Evolutionary conservation across 164 flowering plant species (phyloP).

Genomic region (Liriodendron chinense): DNA sequence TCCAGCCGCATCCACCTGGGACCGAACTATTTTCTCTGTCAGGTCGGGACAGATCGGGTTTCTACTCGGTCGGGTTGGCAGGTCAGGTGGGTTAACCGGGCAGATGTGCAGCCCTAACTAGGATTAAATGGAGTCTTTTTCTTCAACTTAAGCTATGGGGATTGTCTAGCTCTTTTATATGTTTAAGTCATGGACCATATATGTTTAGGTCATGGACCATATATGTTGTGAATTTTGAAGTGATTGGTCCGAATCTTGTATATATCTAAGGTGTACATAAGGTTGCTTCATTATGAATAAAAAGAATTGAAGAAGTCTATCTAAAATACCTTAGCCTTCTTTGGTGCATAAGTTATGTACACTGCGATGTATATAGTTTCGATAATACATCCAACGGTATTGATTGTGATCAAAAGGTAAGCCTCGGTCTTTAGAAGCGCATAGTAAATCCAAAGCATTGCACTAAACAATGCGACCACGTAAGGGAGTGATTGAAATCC

Average conservation of each 20-base stretch:
- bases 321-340: constrained; percentile 34
- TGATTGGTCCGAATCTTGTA: too few species aligned
- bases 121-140: too few species aligned
- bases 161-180: neutral
- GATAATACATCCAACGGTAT: constrained; percentile 39
- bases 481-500: constrained; percentile 60
- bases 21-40: too few species aligned
- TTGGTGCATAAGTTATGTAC: constrained; percentile 40
- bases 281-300: neutral
- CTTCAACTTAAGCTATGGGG: neutral
- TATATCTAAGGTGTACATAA: neutral
- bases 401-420: constrained; percentile 50
- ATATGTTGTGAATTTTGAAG: neutral
- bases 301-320: neutral
- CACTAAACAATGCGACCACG: constrained; percentile 49
- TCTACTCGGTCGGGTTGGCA: too few species aligned
- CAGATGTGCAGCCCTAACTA: too few species aligned
- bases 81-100: too few species aligned
- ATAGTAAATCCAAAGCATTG: constrained; percentile 63
- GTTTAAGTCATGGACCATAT: neutral
- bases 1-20: too few species aligned
- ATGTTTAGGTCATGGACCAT: neutral
- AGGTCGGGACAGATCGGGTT: too few species aligned
- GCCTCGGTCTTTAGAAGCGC: constrained; percentile 39
- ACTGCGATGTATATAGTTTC: constrained; percentile 37